Evolutionary conservation across 768 basidiomycete genomes (phyloP), one percentile per base, ranked within the genome.

Genomic region (Rhodotorula sphaerocarpa): DNA sequence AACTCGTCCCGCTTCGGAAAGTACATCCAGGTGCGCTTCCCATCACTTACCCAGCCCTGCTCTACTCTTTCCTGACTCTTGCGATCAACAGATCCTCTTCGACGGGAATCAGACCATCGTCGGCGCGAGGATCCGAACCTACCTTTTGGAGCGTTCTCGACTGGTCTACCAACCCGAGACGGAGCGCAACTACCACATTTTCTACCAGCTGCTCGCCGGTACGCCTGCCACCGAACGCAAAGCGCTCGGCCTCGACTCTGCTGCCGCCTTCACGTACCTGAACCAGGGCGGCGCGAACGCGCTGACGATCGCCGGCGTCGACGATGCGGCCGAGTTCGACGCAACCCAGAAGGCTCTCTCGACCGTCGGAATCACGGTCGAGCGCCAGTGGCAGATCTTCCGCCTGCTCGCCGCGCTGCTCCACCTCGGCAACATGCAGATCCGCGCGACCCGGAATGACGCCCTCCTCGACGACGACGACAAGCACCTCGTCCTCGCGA

Each of bases 1-100:
- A 99, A 99, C 75, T 95, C 90, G 12, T 99, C 95, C 27, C 84
- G 95, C 60, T 99, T 99, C 75, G 95, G 95, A 65, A 99, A 99
- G 78, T 99, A 99, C 77, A 96, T 99, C 67, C 93, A 99, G 82
- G 95, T 91, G 53, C 71, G 80, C 73, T 5, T 45, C 57, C 50
- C 33, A 48, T 46, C 27, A 28, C 20, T 36, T 14, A 5, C 39
- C 9, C n/a, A n/a, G 11, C 28, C n/a, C n/a, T n/a, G n/a, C n/a
- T n/a, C n/a, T n/a, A 16, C 23, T 23, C 16, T 1, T 3, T 44
- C 33, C 15, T 47, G 3, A 23, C 33, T 45, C 5, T 28, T 27
- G 31, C 28, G 46, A 27, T 23, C 44, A 15, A 27, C 72, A 97
- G 95, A 93, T 99, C 74, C 82, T 97, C 42, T 97, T 99, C 71